A percentile compares a stretch with the other conserved stretches of the same genome.
These are phyloP conservation scores for Endocarpon pusillum DNA, from an alignment of 495 filamentous ascomycete genomes.

Conservation along the genomic window DNA sequence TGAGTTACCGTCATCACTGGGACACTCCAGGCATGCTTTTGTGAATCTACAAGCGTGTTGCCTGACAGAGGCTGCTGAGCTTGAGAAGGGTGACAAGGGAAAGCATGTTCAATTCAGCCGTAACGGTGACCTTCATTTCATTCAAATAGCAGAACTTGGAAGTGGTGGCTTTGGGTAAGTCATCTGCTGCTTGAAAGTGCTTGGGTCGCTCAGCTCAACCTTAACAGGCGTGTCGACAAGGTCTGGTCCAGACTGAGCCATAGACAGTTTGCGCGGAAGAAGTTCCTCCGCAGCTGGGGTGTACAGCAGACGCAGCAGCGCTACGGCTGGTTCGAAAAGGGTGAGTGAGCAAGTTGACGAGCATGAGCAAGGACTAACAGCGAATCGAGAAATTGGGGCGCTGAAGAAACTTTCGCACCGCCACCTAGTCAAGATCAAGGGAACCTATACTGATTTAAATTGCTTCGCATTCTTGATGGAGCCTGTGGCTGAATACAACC, in stretches of 20 bases:
- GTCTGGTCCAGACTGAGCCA: constrained; percentile 4
- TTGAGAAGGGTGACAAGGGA: neutral
- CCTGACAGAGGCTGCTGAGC: neutral
- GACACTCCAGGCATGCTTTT: neutral
- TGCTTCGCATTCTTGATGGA: constrained; percentile 16
- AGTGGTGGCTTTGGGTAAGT: neutral
- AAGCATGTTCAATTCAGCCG: neutral
- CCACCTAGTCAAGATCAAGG: constrained; percentile 7
- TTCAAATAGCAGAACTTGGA: neutral
- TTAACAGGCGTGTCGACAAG: constrained; percentile 4
- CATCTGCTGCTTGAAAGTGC: no score
- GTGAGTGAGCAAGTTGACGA: no score
- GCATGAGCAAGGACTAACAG: no score
- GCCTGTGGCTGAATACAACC: constrained; percentile 19
- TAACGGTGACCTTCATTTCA: neutral
- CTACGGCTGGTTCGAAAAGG: neutral
- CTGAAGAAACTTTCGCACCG: constrained; percentile 7
- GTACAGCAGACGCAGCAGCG: constrained; percentile 4
- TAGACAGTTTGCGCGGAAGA: constrained; percentile 8
- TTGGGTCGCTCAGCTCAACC: no score
- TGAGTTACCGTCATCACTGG: neutral
- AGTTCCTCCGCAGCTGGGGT: constrained; percentile 1
- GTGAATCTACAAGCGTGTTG: neutral
- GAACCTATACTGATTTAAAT: constrained; percentile 15
- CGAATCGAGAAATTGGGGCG: constrained; percentile 6